These are phyloP conservation scores for Brassica balearica DNA, from an alignment of 441 rosid genomes.

Conservation along the genomic window DNA sequence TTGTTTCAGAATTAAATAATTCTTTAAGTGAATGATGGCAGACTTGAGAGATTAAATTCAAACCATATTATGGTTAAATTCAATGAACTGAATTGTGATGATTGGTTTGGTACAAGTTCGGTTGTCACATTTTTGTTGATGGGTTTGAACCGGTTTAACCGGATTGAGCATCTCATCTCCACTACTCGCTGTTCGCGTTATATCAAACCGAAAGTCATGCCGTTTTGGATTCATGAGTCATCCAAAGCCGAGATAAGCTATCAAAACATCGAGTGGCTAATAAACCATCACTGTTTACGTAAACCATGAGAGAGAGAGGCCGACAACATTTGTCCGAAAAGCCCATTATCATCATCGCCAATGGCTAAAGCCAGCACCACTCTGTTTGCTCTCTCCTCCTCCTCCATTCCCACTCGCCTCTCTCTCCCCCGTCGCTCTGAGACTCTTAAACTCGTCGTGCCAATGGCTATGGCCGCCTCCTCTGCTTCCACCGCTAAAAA, in stretches of 20 bases:
- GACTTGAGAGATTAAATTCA: conserved; percentile 1
- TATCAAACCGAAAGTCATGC: neutral
- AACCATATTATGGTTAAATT: neutral
- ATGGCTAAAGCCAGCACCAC: conserved; percentile 41
- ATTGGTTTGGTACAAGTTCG: neutral
- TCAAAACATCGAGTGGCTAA: conserved; percentile 39
- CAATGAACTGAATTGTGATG: no score
- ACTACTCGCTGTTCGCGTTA: conserved; percentile 1
- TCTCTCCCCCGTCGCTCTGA: conserved; percentile 27
- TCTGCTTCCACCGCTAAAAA: conserved; percentile 52
- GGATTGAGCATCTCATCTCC: neutral
- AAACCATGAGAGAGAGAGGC: conserved; percentile 33
- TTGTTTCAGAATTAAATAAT: neutral
- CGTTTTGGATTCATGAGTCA: conserved; percentile 5
- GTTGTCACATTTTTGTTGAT: neutral
- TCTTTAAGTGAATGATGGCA: neutral
- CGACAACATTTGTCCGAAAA: conserved; percentile 23
- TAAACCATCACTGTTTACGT: conserved; percentile 21
- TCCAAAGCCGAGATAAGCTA: conserved; percentile 36
- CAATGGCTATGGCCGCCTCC: conserved; percentile 51
- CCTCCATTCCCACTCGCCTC: conserved; percentile 38
- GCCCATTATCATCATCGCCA: conserved; percentile 31
- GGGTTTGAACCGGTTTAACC: neutral
- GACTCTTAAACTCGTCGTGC: conserved; percentile 38
- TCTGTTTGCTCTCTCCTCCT: conserved; percentile 37